Conservation (phyloP, 2,329 filamentous ascomycete genomes). For the Trichoderma sp. region DNA sequence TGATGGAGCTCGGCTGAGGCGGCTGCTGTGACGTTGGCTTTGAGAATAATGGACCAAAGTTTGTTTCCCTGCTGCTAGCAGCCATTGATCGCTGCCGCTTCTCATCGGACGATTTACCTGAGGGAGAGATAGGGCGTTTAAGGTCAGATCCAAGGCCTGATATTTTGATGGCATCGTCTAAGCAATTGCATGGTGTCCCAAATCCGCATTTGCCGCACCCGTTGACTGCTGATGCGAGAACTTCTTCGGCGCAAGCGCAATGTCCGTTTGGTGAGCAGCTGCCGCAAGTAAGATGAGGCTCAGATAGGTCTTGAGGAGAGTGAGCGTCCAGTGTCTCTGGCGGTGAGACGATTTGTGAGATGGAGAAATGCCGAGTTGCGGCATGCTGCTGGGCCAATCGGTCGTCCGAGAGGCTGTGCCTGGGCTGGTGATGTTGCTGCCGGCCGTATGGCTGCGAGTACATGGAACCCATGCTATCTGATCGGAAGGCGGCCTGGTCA, state of each 20-base stretch:
- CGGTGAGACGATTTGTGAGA: constrained; percentile 61
- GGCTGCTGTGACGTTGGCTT: constrained; percentile 45
- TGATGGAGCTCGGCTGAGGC: constrained; percentile 29
- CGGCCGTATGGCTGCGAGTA: constrained; percentile 35
- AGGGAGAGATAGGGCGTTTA: constrained; percentile 57
- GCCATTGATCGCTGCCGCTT: constrained; percentile 58
- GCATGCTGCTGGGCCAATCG: constrained; percentile 35
- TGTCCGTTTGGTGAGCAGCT: constrained; percentile 56
- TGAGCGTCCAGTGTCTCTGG: constrained; percentile 47
- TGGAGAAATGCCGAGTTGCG: constrained; percentile 52
- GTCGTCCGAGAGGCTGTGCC: constrained; percentile 38
- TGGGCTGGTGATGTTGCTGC: constrained; percentile 35
- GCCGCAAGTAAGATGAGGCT: constrained; percentile 55
- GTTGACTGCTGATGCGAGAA: constrained; percentile 55
- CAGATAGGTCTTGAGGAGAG: constrained; percentile 37
- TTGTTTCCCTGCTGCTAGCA: constrained; percentile 68
- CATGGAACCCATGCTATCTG: constrained; percentile 36
- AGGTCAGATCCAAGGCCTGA: constrained; percentile 43
- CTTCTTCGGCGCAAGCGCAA: constrained; percentile 64
- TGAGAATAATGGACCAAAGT: constrained; percentile 71
- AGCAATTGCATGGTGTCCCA: constrained; percentile 66
- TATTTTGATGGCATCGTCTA: constrained; percentile 62
- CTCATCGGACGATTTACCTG: constrained; percentile 48
- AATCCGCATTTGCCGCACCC: constrained; percentile 70
- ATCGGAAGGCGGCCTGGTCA: constrained; percentile 37